Evolutionary conservation across 257 asterid genomes (phyloP), one percentile per base, ranked within the genome.

Genomic region (Datura wrightii): DNA sequence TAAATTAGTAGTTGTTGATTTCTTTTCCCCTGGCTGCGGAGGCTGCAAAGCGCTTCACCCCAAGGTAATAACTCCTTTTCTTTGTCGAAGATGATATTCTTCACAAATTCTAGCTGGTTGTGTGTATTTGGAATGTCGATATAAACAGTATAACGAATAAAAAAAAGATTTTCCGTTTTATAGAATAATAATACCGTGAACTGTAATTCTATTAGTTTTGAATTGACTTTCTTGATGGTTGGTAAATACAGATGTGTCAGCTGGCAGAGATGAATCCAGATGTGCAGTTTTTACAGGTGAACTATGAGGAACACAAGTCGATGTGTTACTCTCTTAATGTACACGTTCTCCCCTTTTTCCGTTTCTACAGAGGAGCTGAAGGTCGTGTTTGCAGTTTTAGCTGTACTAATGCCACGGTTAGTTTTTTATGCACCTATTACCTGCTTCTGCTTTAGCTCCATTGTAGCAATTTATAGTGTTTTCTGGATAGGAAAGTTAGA

Each of bases 1-100:
- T 44, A 88, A 82, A 62, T 83, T 90, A 31, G 87, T 90, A 10
- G 84, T 90, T 66, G 90, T 90, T 80, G 91, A 90, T 85, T 90
- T 88, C 90, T 85, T 87, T 83, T 90, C 92, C 84, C 91, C 92
- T 19, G 90, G 90, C 48, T 90, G 92, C 41, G 90, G 91, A 34
- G 92, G 91, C 53, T 90, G 92, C 88, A 88, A 80, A 84, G 91
- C 92, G 54, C 90, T 90, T 78, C 92, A 90, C 34, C 91, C 92
- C 19, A 90, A 90, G 92, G 92, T 90, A 80, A 14, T 19, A 60
- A 37, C 14, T 14, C 76, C 13, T 67, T 34, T 39, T 37, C 56
- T n/a, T 56, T 37, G 10, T 79, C 2, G 36, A 6, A n/a, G 11
- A 42, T 15, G 44, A 4, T 59, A 7, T 59, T 59, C 55, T 52